phyloP scores from a whole-genome alignment of 805 yeast genomes.

The Yarrowia osloensis region DNA sequence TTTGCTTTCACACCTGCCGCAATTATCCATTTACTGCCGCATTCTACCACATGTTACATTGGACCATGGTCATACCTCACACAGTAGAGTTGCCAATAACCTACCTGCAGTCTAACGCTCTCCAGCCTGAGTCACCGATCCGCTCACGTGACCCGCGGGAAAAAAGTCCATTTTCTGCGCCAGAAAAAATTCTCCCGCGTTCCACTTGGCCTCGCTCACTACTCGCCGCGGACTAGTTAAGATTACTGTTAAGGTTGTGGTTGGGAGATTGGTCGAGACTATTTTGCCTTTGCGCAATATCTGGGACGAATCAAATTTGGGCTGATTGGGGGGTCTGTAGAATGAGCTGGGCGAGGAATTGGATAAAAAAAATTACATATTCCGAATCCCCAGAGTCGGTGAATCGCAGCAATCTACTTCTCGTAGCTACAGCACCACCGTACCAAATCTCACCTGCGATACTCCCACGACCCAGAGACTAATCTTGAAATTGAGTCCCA shows the following conservation, averaged over 20 bases:
- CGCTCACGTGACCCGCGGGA: neutral
- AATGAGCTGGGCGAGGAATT: neutral
- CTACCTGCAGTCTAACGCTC: neutral
- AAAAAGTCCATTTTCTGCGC: neutral
- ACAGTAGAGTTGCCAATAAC: neutral
- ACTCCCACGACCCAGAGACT: neutral
- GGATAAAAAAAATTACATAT: neutral
- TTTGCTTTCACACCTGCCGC: too few species aligned
- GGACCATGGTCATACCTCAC: too few species aligned
- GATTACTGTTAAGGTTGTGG: slow-evolving; percentile 7
- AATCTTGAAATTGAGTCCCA: neutral
- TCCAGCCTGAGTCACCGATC: neutral
- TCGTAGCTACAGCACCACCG: neutral
- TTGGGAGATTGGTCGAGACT: slow-evolving; percentile 11
- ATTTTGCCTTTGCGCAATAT: slow-evolving; percentile 3
- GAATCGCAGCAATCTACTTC: neutral
- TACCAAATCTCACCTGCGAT: neutral
- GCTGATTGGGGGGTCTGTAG: neutral
- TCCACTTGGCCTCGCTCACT: neutral
- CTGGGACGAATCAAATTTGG: slow-evolving; percentile 10
- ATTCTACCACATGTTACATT: too few species aligned
- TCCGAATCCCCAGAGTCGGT: neutral
- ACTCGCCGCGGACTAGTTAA: neutral
- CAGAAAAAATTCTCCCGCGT: neutral
- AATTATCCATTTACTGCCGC: too few species aligned